Evolutionary conservation across 306 rosid genomes (phyloP).

Genomic region (Hylodesmum podocarpum): DNA sequence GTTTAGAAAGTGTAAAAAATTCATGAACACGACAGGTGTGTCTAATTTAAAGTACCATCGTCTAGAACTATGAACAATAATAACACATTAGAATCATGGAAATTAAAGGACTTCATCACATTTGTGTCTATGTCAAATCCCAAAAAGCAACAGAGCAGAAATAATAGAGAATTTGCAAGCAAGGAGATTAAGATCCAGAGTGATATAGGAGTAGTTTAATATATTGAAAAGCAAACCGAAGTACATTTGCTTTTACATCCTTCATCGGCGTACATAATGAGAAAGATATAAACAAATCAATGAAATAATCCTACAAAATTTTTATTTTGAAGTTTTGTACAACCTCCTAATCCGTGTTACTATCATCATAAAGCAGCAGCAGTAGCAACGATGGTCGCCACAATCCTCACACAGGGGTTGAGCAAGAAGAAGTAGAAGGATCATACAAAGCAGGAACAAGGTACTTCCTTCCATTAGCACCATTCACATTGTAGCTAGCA

Average conservation of each 20-base stretch:
- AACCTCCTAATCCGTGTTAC: neutral
- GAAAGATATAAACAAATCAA: slow-evolving; percentile 34
- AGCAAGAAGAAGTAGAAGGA: slow-evolving; percentile 51
- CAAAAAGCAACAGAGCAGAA: too few relatives aligned
- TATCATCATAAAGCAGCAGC: neutral
- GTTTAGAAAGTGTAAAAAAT: neutral
- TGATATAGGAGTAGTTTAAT: neutral
- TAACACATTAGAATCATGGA: neutral
- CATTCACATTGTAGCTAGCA: slow-evolving; percentile 62
- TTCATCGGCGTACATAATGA: neutral
- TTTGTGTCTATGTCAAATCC: neutral
- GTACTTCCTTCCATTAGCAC: slow-evolving; percentile 57
- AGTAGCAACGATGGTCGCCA: neutral
- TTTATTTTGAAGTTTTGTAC: slow-evolving; percentile 35
- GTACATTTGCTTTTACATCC: slow-evolving; percentile 23
- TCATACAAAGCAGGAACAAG: slow-evolving; percentile 68
- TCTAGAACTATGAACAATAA: too few relatives aligned
- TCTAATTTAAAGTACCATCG: neutral
- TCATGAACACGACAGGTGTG: neutral
- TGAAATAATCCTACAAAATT: slow-evolving; percentile 31
- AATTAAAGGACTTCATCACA: neutral
- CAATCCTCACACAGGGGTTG: slow-evolving; percentile 50
- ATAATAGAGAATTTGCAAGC: neutral
- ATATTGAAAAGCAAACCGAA: slow-evolving; percentile 20
- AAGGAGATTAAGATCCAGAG: neutral